These are phyloP conservation scores for Colletotrichum incanum DNA, from an alignment of 2,329 filamentous ascomycete genomes.

Conservation along the genomic window DNA sequence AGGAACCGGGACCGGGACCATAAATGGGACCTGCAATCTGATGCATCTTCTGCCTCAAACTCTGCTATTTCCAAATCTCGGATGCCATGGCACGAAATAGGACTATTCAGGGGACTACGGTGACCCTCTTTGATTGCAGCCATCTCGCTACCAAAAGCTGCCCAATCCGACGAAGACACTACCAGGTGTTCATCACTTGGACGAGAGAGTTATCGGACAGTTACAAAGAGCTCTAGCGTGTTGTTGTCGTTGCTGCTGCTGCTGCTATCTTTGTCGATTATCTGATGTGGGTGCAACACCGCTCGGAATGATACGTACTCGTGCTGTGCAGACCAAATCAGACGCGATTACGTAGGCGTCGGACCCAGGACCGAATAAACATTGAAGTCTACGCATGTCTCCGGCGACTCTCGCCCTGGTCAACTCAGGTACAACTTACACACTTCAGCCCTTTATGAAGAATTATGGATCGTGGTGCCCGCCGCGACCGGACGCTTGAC, in stretches of 20 bases:
- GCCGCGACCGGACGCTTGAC: constrained; percentile 20
- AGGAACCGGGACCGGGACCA: constrained; percentile 17
- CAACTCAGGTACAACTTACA: constrained; percentile 20
- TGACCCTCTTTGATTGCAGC: constrained; percentile 26
- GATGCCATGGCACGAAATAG: constrained; percentile 17
- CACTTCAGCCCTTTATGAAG: constrained; percentile 8
- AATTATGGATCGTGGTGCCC: constrained; percentile 10
- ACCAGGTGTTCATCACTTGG: not conserved
- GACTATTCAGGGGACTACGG: not conserved
- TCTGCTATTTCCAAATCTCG: constrained; percentile 15
- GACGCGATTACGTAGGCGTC: constrained; percentile 12
- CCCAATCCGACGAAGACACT: constrained; percentile 1
- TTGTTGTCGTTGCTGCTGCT: too few species aligned
- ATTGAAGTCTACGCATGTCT: constrained; percentile 16
- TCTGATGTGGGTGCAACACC: constrained; percentile 12
- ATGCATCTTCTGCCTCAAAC: constrained; percentile 23
- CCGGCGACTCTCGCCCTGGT: constrained; percentile 21
- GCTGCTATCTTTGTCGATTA: not conserved
- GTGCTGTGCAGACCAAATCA: constrained; percentile 19
- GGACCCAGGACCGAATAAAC: constrained; percentile 14
- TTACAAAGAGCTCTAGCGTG: not conserved
- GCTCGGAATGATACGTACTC: not conserved
- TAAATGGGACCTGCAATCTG: constrained; percentile 15
- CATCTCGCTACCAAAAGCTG: constrained; percentile 26
- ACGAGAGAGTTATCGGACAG: constrained; percentile 5